Base-by-base conservation (phyloP, 2,329 filamentous ascomycete genomes). In the Sclerotinia glacialis region DNA sequence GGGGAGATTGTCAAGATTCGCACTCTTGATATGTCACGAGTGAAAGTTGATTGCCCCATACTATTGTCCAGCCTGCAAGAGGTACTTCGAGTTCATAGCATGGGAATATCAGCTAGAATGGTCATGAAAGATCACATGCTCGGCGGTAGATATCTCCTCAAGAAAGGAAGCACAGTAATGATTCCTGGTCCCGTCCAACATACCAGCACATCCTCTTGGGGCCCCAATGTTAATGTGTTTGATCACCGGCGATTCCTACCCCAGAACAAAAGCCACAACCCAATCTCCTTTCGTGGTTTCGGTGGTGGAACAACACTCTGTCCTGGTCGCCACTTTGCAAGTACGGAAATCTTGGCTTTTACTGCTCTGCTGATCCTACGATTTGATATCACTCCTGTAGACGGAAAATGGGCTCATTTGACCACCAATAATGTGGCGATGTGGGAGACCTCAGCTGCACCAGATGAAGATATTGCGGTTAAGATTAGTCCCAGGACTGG, bases 11-110 rank as follows among this genome's bases (percentile, higher is more conserved):
- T 46, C 37, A 59, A 59, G 23, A 16, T 46, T 44, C 55, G 40
- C 37, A 59, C 21, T 18, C 31, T 28, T 3, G 37, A 44, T 26
- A 59, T 59, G 55, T 28, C 56, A 31, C 58, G 44, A 49, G 42
- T 37, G 23, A 47, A 67, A 60, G 12, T 44, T 1, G 71, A 65
- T 6, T 81, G 78, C 67, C 77, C 78, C 2, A 74, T 79, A 0
- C 68, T 82, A 8, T 67, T 77, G 2, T 80, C 79, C 11, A 75
- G 77, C 5, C 76, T 79, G 44, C 76, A 81, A 65, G 80, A 82
- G 68, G 76, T 76, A 2, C 74, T 82, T 11, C 78, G 80, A 1
- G 73, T 75, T 56, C 72, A 76, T 52, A 77, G 76, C 31, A 77
- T 78, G 40, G 78, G 78, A 4, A 75, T 76, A 40, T 79, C 77